Evolutionary conservation across 805 yeast species (phyloP), one percentile per base, ranked within the genome.

Genomic region (Kodamaea nitidulidarum): DNA sequence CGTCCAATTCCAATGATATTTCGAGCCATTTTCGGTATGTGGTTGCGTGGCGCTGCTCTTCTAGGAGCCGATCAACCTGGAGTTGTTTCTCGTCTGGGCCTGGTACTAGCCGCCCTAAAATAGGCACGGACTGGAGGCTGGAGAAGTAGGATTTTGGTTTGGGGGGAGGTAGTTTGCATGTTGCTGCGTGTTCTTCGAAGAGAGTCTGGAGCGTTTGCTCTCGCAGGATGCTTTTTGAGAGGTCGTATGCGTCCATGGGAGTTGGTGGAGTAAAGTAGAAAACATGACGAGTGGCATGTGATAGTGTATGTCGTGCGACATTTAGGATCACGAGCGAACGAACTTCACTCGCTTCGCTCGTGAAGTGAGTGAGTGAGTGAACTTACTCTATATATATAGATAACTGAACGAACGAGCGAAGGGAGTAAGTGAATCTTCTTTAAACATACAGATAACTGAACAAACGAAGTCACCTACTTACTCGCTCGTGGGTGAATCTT

Each of bases 1-100:
- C 67, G 55, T 91, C 98, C 18, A 91, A 65, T 42, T 75, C 58
- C 16, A 70, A 53, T 6, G 91, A 80, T 0, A 79, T 70, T 1
- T 71, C 74, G 21, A 74, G 66, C 98, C 98, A 91, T 35, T 77
- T 77, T 6, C 64, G 58, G 49, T 76, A 80, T 2, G 63, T 59
- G 8, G 61, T 58, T n/a, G 72, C 69, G 4, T 39, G 29, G 38
- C 56, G 60, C 46, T 65, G 70, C 29, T 63, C 52, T 15, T 42
- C 50, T 20, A 63, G 38, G 8, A 68, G 48, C 21, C 37, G 25
- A 12, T 53, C 43, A 4, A 64, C 55, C 10, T 50, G 36, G 20
- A 35, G 20, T 16, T 54, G 40, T 43, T 57, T 61, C 15, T 54
- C 59, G 38, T 54, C 55, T 7, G 41, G 36, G 7, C 32, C 37